Conservation (phyloP, 306 rosid genomes). For the Cicer cuneatum region DNA sequence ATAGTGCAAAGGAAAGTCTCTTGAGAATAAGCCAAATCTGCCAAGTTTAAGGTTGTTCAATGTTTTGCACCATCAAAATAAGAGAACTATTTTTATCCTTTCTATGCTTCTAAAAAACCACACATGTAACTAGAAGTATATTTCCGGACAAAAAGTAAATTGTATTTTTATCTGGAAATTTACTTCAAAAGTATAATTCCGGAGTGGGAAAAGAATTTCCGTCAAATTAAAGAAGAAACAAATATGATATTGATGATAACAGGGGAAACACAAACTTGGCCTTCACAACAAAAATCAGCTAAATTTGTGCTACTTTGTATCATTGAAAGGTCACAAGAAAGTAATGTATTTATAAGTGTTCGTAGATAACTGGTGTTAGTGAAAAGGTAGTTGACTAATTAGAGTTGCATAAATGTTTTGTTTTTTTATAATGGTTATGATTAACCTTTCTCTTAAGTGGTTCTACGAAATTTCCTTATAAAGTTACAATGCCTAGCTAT, state of each 20-base stretch:
- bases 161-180: no score
- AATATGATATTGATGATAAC: conserved; percentile 6
- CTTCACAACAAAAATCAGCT: background rate
- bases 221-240: background rate
- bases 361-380: background rate
- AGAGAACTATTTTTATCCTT: background rate
- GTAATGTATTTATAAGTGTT: conserved; percentile 7
- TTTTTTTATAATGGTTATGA: background rate
- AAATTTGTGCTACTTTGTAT: background rate
- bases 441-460: conserved; percentile 41
- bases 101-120: no score
- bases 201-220: no score
- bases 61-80: conserved; percentile 15
- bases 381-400: conserved; percentile 11
- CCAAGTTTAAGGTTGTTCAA: conserved; percentile 15
- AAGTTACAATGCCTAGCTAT: conserved; percentile 3
- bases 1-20: background rate
- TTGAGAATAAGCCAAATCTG: conserved; percentile 35
- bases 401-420: background rate
- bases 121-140: no score
- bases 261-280: conserved; percentile 10
- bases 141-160: no score
- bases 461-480: background rate
- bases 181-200: no score
- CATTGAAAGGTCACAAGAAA: conserved; percentile 13